A percentile compares a stretch with the other conserved stretches of the same genome.
Evolutionary conservation across 1,284 basidiomycete genomes (phyloP).

Genomic region (Fomitiporia mediterranea): DNA sequence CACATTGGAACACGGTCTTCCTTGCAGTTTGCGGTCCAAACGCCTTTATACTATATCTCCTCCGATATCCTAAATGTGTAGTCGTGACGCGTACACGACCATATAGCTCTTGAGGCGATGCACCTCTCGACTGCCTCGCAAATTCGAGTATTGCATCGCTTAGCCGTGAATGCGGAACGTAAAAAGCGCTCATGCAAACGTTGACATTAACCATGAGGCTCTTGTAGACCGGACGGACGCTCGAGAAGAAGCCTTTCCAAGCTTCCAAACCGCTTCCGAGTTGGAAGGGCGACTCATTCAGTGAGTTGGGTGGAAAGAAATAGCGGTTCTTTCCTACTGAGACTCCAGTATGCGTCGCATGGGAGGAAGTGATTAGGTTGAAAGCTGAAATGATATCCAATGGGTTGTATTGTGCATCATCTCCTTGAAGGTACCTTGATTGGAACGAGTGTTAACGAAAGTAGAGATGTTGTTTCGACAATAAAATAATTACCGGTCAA

Average conservation of each 20-base stretch:
- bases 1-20: constrained; percentile 47
- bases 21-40: constrained; percentile 44
- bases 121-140: constrained; percentile 37
- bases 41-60: constrained; percentile 43
- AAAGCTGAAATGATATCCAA: constrained; percentile 55
- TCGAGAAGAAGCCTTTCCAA: constrained; percentile 63
- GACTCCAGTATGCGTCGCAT: constrained; percentile 48
- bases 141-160: constrained; percentile 52
- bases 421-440: constrained; percentile 56
- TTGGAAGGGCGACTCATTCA: constrained; percentile 21
- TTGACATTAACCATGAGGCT: constrained; percentile 72
- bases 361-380: constrained; percentile 60
- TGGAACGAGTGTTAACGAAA: neutral
- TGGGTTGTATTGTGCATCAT: constrained; percentile 41
- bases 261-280: constrained; percentile 52
- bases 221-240: constrained; percentile 59
- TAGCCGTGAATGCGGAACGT: constrained; percentile 53
- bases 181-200: constrained; percentile 70
- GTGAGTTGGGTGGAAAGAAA: constrained; percentile 44
- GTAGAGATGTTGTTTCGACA: neutral
- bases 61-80: constrained; percentile 48
- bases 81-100: constrained; percentile 55
- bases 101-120: constrained; percentile 42
- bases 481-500: constrained; percentile 44
- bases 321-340: constrained; percentile 59